Percentiles rank a stretch among this genome's conserved stretches.
Conservation (phyloP, 441 rosid genomes). For the Sinapis alba region DNA sequence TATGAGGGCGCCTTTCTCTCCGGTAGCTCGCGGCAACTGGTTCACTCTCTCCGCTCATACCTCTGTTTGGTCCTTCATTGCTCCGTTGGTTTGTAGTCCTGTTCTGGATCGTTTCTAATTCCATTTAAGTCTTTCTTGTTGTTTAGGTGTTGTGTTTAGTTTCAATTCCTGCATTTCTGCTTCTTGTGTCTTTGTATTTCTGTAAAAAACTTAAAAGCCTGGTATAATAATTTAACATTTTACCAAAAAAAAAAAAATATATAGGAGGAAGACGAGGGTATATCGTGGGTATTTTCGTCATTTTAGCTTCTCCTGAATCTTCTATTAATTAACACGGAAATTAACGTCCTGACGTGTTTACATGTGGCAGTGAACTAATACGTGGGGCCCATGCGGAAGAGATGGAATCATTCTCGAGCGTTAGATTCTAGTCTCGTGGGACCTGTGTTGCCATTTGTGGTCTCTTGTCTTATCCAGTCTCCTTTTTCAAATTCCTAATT, state of each 20-base stretch:
- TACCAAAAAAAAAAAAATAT: neutral
- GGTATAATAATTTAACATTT: no score
- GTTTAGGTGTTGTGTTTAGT: no score
- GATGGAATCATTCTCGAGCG: slow-evolving; percentile 37
- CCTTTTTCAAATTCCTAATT: neutral
- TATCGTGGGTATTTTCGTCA: slow-evolving; percentile 27
- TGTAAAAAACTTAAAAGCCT: no score
- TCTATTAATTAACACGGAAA: slow-evolving; percentile 30
- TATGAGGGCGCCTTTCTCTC: no score
- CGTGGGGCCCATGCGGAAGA: neutral
- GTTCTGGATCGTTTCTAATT: no score
- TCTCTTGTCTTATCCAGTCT: slow-evolving; percentile 33
- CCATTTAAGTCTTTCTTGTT: no score
- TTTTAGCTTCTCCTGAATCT: slow-evolving; percentile 18
- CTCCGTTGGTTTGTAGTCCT: no score
- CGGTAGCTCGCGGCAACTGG: no score
- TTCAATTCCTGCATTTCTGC: no score
- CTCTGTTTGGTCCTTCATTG: no score
- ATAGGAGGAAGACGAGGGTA: neutral
- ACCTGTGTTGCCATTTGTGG: slow-evolving; percentile 21
- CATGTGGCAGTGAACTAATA: slow-evolving; percentile 9
- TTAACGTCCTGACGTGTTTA: slow-evolving; percentile 16
- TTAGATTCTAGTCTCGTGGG: slow-evolving; percentile 28
- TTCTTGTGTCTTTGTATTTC: no score
- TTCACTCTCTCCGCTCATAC: no score